Evolutionary conservation across 2,329 filamentous ascomycete genomes (phyloP).

Genomic region (Corynespora cassiicola): DNA sequence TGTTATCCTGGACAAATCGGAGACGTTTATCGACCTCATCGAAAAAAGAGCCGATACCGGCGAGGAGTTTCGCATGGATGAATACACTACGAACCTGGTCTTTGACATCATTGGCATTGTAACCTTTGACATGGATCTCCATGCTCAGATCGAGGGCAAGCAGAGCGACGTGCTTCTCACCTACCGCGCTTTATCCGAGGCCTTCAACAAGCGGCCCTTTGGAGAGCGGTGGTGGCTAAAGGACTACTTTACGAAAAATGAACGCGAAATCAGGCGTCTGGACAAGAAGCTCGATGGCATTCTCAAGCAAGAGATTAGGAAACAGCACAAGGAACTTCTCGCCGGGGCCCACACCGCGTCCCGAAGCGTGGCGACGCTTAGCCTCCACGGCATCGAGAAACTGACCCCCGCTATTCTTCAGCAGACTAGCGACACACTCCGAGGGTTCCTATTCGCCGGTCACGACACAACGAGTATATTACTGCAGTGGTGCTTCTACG

Average conservation of each 20-base stretch:
- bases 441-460: slow-evolving; percentile 44
- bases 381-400: slow-evolving; percentile 13
- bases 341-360: slow-evolving; percentile 2
- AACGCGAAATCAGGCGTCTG: slow-evolving; percentile 13
- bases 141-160: slow-evolving; percentile 20
- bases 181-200: slow-evolving; percentile 21
- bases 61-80: slow-evolving; percentile 18
- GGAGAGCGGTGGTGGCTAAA: slow-evolving; percentile 16
- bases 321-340: slow-evolving; percentile 12
- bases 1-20: slow-evolving; percentile 33
- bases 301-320: slow-evolving; percentile 18
- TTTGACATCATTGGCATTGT: slow-evolving; percentile 30
- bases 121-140: slow-evolving; percentile 20
- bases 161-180: slow-evolving; percentile 20
- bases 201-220: slow-evolving; percentile 21
- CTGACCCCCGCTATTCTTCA: slow-evolving; percentile 31
- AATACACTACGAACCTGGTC: slow-evolving; percentile 21
- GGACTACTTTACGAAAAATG: slow-evolving; percentile 21
- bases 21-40: slow-evolving; percentile 27
- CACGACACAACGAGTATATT: slow-evolving; percentile 39
- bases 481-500: slow-evolving; percentile 30
- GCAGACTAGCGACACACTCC: slow-evolving; percentile 39
- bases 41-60: slow-evolving; percentile 13
- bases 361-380: slow-evolving; percentile 22
- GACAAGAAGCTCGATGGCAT: slow-evolving; percentile 20